A percentile compares a stretch with the other conserved stretches of the same genome.
phyloP scores from a whole-genome alignment of 116 monocot species.

The Phalaenopsis hybrid region DNA sequence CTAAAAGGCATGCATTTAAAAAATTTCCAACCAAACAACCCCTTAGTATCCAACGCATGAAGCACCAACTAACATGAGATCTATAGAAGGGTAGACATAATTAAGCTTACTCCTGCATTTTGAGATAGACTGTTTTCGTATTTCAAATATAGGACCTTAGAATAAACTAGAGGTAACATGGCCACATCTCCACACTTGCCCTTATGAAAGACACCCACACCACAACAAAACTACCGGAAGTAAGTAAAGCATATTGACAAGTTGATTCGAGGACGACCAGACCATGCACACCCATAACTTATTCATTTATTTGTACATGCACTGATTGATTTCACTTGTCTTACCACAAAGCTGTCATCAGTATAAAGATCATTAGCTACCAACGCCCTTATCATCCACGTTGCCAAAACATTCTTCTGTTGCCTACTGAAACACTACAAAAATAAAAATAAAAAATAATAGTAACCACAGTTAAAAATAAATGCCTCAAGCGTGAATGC shows the following conservation, averaged over 20 bases:
- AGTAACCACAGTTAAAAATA: too few relatives aligned
- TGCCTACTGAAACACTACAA: conserved; percentile 64
- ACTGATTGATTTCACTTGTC: conserved; percentile 12
- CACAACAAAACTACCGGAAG: background rate
- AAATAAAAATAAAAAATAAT: background rate
- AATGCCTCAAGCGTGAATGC: background rate
- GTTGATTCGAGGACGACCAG: background rate
- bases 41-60: conserved; percentile 27
- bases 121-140: too few relatives aligned
- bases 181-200: too few relatives aligned
- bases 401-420: conserved; percentile 67
- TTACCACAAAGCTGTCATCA: conserved; percentile 98
- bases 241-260: background rate
- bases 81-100: background rate
- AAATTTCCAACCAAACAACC: too few relatives aligned
- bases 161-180: too few relatives aligned
- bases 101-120: too few relatives aligned
- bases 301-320: background rate
- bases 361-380: conserved; percentile 90
- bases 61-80: too few relatives aligned
- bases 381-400: conserved; percentile 76
- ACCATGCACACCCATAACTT: background rate
- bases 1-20: too few relatives aligned
- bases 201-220: background rate
- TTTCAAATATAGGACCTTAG: too few relatives aligned